These are phyloP conservation scores for Volvox carteri DNA, from an alignment of 163 green algal genomes.

Conservation along the genomic window DNA sequence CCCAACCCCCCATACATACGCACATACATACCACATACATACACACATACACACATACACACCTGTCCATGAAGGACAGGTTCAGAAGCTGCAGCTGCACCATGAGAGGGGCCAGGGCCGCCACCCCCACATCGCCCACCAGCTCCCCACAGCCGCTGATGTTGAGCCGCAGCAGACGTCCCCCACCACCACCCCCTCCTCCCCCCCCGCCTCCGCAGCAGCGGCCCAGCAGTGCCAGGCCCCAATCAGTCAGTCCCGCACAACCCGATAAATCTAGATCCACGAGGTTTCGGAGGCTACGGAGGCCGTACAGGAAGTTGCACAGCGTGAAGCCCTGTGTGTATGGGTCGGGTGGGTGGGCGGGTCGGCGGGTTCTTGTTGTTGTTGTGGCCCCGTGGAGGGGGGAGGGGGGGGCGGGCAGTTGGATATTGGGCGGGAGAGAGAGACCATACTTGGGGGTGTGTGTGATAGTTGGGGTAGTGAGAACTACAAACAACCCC, in stretches of 20 bases:
- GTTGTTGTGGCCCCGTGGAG: not conserved
- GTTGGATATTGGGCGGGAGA: not conserved
- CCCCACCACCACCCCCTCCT: not conserved
- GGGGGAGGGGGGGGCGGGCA: not conserved
- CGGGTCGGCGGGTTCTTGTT: not conserved
- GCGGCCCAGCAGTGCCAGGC: slow-evolving; percentile 25
- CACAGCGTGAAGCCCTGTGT: slow-evolving; percentile 44
- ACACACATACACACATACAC: not conserved
- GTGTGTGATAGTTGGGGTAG: too few relatives aligned
- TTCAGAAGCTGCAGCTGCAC: slow-evolving; percentile 15
- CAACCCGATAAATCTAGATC: slow-evolving; percentile 39
- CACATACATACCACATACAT: not conserved
- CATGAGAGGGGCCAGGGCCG: slow-evolving; percentile 42
- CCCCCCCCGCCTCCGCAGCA: not conserved
- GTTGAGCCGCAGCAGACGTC: not conserved
- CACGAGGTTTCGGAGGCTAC: not conserved
- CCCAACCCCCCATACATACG: too few relatives aligned
- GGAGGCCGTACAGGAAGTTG: slow-evolving; percentile 34
- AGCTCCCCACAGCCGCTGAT: not conserved
- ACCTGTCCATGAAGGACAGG: slow-evolving; percentile 37
- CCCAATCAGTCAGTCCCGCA: slow-evolving; percentile 17
- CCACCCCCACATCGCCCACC: slow-evolving; percentile 39
- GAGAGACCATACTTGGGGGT: not conserved
- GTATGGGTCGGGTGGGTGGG: not conserved
- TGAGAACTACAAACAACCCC: too few relatives aligned